phyloP scores from a whole-genome alignment of 2,329 filamentous ascomycete species.

The Nigrospora osmanthi region DNA sequence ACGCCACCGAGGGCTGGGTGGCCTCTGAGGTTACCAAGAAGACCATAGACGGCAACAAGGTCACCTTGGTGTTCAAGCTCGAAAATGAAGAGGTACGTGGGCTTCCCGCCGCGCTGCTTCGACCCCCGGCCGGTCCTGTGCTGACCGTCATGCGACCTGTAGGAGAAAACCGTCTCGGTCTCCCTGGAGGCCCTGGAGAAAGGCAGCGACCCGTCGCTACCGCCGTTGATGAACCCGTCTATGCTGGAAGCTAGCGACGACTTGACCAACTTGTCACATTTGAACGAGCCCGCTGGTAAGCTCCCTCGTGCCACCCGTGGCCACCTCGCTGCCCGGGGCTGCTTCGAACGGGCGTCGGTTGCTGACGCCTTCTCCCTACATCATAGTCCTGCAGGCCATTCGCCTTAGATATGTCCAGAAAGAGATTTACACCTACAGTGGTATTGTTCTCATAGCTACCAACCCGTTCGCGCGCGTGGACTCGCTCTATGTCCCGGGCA shows the following conservation, averaged over 20 bases:
- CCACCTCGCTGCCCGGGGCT: slow-evolving; percentile 10
- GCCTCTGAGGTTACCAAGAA: slow-evolving; percentile 90
- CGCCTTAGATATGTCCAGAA: slow-evolving; percentile 95
- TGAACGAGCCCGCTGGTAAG: slow-evolving; percentile 95
- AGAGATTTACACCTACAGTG: slow-evolving; percentile 99
- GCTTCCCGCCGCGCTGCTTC: background rate
- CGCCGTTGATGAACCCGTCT: slow-evolving; percentile 93
- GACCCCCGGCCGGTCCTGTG: background rate
- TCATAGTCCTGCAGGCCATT: slow-evolving; percentile 87
- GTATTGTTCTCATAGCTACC: slow-evolving; percentile 95
- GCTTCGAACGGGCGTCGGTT: too few species aligned
- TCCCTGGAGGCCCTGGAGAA: slow-evolving; percentile 68
- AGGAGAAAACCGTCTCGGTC: slow-evolving; percentile 77
- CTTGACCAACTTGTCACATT: slow-evolving; percentile 90
- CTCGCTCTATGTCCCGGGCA: slow-evolving; percentile 95
- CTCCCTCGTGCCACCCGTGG: slow-evolving; percentile 3
- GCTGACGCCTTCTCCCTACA: too few species aligned
- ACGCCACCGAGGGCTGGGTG: slow-evolving; percentile 93
- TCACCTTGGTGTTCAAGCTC: slow-evolving; percentile 78
- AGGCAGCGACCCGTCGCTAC: slow-evolving; percentile 69
- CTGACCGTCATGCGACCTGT: slow-evolving; percentile 12
- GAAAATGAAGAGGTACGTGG: slow-evolving; percentile 82
- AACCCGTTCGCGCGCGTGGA: slow-evolving; percentile 97
- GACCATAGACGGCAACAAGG: slow-evolving; percentile 75
- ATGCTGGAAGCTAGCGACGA: slow-evolving; percentile 99